These are phyloP conservation scores for Vitis hybrid DNA, from an alignment of 177 flowering plant species.

Conservation along the genomic window DNA sequence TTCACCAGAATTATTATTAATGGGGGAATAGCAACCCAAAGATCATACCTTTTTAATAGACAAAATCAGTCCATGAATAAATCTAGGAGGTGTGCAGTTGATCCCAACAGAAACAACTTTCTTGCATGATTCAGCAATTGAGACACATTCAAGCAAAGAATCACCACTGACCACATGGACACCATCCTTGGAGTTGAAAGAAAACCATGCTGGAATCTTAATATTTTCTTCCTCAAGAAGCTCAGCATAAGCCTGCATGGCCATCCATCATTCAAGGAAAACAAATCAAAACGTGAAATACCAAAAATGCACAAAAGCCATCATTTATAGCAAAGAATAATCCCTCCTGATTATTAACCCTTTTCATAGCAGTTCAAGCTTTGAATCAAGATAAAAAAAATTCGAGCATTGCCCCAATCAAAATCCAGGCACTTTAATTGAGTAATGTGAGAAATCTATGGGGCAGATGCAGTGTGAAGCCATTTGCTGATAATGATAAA, in stretches of 20 bases:
- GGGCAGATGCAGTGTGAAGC: background rate
- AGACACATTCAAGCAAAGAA: slow-evolving; percentile 54
- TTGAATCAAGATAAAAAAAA: background rate
- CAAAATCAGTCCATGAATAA: slow-evolving; percentile 50
- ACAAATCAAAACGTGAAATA: no score
- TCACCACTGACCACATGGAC: slow-evolving; percentile 70
- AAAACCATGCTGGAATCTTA: slow-evolving; percentile 64
- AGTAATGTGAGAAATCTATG: background rate
- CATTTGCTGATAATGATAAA: background rate
- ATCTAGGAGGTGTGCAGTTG: slow-evolving; percentile 80
- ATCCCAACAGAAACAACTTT: slow-evolving; percentile 70
- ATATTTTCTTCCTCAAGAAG: slow-evolving; percentile 59
- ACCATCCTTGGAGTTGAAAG: slow-evolving; percentile 72
- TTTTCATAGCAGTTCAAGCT: background rate
- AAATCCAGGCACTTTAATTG: background rate
- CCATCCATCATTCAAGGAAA: background rate
- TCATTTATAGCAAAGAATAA: background rate
- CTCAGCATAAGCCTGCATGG: slow-evolving; percentile 59
- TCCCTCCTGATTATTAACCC: background rate
- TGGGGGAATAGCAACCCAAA: background rate
- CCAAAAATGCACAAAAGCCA: background rate
- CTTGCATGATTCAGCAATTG: slow-evolving; percentile 53
- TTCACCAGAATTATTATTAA: background rate
- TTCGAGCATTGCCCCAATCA: background rate
- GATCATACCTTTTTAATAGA: slow-evolving; percentile 56